These are phyloP conservation scores for Blastomyces gilchristii DNA, from an alignment of 2,329 filamentous ascomycete genomes.

Conservation along the genomic window DNA sequence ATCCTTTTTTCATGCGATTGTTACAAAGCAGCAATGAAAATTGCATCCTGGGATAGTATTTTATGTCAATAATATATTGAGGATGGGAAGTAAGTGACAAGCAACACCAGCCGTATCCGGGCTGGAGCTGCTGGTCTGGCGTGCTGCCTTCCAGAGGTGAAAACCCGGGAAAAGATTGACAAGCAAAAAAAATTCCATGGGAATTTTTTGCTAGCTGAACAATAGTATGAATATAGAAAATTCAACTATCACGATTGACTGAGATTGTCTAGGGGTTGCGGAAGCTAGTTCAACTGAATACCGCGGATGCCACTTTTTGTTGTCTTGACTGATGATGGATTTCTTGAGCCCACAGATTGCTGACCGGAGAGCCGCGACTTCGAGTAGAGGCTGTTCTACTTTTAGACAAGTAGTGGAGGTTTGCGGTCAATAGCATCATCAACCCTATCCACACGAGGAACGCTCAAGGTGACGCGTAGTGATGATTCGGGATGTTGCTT, in stretches of 20 bases:
- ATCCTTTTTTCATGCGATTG: background rate
- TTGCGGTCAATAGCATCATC: background rate
- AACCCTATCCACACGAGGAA: background rate
- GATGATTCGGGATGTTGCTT: background rate
- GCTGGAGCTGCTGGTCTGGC: background rate
- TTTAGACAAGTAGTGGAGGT: background rate
- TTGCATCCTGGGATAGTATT: background rate
- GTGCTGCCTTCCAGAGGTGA: background rate
- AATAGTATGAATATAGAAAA: background rate
- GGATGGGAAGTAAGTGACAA: background rate
- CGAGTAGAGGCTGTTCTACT: background rate
- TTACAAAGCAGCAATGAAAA: background rate
- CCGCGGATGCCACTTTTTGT: background rate
- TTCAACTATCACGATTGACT: background rate
- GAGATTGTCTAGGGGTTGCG: background rate
- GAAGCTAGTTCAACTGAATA: background rate
- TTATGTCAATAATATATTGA: background rate
- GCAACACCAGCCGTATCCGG: no score
- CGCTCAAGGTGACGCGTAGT: background rate
- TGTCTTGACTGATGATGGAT: background rate
- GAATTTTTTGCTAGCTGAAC: background rate
- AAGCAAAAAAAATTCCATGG: background rate
- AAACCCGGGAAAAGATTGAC: background rate
- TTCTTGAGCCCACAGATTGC: background rate
- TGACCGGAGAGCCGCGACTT: background rate